Evolutionary conservation across 2,329 filamentous ascomycete species (phyloP).

Genomic region (Epichloe baconii): DNA sequence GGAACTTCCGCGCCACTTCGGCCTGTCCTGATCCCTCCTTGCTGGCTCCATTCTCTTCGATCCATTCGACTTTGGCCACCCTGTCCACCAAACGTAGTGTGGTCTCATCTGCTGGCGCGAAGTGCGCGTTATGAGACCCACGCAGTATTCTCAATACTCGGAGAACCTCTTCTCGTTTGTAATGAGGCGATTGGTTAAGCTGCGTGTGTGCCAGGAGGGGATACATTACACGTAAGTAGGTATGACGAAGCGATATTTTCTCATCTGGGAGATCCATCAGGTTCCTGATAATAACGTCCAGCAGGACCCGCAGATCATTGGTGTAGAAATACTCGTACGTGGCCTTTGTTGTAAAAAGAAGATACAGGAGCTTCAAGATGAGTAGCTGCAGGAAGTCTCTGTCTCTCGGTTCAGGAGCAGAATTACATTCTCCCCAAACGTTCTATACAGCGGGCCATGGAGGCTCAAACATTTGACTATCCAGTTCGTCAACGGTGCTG

Average conservation of each 20-base stretch:
- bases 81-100: constrained; percentile 64
- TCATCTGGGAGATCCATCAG: constrained; percentile 90
- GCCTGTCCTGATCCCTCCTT: constrained; percentile 23
- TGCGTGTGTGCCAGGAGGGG: constrained; percentile 87
- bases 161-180: constrained; percentile 78
- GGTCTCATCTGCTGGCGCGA: constrained; percentile 69
- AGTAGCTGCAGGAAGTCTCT: constrained; percentile 89
- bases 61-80: constrained; percentile 61
- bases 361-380: constrained; percentile 91
- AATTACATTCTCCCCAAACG: constrained; percentile 96
- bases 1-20: constrained; percentile 42
- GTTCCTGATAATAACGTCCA: constrained; percentile 94
- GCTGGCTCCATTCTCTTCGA: constrained; percentile 31
- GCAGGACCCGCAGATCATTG: constrained; percentile 84
- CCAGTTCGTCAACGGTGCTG: constrained; percentile 64
- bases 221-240: constrained; percentile 85
- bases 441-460: constrained; percentile 71
- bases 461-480: constrained; percentile 84
- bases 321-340: constrained; percentile 99
- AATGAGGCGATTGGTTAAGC: constrained; percentile 71
- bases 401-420: constrained; percentile 87
- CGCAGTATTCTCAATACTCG: constrained; percentile 59
- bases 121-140: constrained; percentile 55
- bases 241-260: constrained; percentile 65
- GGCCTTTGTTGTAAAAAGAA: constrained; percentile 80